phyloP scores from a whole-genome alignment of 495 filamentous ascomycete species.

The Penicillium desertorum region DNA sequence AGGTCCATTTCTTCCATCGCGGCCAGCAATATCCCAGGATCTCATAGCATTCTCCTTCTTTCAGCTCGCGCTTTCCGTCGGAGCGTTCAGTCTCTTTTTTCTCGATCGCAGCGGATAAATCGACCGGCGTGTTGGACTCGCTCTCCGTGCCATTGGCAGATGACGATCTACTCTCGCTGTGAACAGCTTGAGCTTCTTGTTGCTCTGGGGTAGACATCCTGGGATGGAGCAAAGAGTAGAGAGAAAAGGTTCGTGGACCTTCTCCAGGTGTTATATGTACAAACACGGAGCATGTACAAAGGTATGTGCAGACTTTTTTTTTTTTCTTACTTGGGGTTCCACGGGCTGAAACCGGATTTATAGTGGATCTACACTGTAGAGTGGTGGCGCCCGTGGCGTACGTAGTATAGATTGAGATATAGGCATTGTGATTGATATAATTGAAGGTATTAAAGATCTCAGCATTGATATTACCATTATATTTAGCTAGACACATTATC shows the following conservation, averaged over 20 bases:
- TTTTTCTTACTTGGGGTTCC: not conserved
- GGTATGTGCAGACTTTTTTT: not conserved
- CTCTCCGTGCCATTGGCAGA: not conserved
- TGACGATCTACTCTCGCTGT: not conserved
- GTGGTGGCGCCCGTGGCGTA: conserved; percentile 10
- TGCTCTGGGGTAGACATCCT: conserved; percentile 12
- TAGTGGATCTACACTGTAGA: conserved; percentile 8
- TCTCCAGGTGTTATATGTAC: conserved; percentile 10
- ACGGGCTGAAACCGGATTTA: conserved; percentile 13
- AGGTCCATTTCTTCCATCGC: conserved; percentile 69
- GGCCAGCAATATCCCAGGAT: conserved; percentile 65
- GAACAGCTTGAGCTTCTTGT: conserved; percentile 5
- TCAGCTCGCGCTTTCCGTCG: conserved; percentile 58
- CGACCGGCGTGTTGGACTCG: not conserved
- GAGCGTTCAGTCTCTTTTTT: conserved; percentile 16
- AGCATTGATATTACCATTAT: not conserved
- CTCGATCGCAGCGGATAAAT: not conserved
- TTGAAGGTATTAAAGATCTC: too few relatives aligned
- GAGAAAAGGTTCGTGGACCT: conserved; percentile 1
- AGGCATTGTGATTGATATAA: not conserved
- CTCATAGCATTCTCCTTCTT: conserved; percentile 61
- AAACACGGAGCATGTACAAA: not conserved
- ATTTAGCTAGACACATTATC: not conserved
- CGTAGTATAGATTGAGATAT: not conserved
- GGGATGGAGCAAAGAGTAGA: not conserved